These are phyloP conservation scores for Talaromyces stipitatus DNA, from an alignment of 495 filamentous ascomycete species.

Conservation along the genomic window DNA sequence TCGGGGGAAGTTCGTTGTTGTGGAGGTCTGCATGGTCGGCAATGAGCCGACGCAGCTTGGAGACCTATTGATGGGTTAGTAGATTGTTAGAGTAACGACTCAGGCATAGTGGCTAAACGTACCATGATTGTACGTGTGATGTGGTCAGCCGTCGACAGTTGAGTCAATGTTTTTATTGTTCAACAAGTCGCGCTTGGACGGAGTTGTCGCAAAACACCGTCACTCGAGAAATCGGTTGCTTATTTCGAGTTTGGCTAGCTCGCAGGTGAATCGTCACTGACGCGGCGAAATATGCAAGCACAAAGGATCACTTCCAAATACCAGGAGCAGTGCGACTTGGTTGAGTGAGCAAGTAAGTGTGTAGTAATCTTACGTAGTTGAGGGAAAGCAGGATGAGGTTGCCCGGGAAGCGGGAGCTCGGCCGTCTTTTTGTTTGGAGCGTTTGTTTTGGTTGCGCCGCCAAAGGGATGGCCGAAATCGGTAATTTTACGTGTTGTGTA, in stretches of 20 bases:
- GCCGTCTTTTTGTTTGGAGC: neutral
- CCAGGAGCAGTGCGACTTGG: neutral
- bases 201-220: neutral
- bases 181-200: neutral
- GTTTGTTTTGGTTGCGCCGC: constrained; percentile 19
- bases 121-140: neutral
- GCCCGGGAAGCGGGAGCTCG: constrained; percentile 1
- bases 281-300: neutral
- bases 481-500: constrained; percentile 2
- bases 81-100: neutral
- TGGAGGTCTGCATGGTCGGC: constrained; percentile 58
- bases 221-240: neutral
- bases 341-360: neutral
- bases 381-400: neutral
- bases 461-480: neutral
- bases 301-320: neutral
- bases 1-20: constrained; percentile 50
- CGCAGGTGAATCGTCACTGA: neutral
- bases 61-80: constrained; percentile 18
- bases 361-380: neutral
- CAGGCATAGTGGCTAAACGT: neutral
- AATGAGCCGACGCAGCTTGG: constrained; percentile 54
- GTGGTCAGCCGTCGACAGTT: neutral
- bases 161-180: neutral
- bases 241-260: neutral